A percentile compares a stretch with the other conserved stretches of the same genome.
Evolutionary conservation across 2,329 filamentous ascomycete genomes (phyloP).

Genomic region (Eutypella sp.): DNA sequence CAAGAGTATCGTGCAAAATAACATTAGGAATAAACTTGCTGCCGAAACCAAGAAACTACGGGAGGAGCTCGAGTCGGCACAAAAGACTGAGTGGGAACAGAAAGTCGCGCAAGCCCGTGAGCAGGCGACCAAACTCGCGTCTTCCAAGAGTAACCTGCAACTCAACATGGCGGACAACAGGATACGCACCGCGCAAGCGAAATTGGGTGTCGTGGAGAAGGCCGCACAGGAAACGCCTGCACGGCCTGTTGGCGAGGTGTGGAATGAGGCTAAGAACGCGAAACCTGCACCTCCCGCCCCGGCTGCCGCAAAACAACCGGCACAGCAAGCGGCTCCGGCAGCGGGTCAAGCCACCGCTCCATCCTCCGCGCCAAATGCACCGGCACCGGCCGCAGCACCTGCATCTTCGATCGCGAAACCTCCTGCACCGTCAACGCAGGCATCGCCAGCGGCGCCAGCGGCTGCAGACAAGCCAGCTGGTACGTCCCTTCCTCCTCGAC

Average conservation of each 20-base stretch:
- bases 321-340: constrained; percentile 11
- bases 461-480: not conserved
- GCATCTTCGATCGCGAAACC: not conserved
- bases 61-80: constrained; percentile 44
- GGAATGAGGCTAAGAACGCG: constrained; percentile 69
- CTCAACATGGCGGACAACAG: constrained; percentile 77
- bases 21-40: constrained; percentile 67
- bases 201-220: constrained; percentile 72
- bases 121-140: constrained; percentile 65
- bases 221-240: constrained; percentile 83
- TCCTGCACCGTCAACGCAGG: not conserved
- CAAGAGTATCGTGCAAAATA: constrained; percentile 53
- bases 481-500: not conserved
- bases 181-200: constrained; percentile 58
- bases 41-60: constrained; percentile 57
- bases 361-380: constrained; percentile 1
- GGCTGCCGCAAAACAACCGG: constrained; percentile 21
- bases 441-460: not conserved
- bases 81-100: constrained; percentile 46
- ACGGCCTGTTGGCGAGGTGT: constrained; percentile 79
- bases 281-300: constrained; percentile 38
- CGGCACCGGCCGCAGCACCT: not conserved
- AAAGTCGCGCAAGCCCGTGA: constrained; percentile 52
- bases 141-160: constrained; percentile 69
- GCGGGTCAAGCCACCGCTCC: not conserved